Percentiles rank a stretch among this genome's conserved stretches.
Evolutionary conservation across 139 green algal species (phyloP).

Genomic region (Picochlorum costavermella): DNA sequence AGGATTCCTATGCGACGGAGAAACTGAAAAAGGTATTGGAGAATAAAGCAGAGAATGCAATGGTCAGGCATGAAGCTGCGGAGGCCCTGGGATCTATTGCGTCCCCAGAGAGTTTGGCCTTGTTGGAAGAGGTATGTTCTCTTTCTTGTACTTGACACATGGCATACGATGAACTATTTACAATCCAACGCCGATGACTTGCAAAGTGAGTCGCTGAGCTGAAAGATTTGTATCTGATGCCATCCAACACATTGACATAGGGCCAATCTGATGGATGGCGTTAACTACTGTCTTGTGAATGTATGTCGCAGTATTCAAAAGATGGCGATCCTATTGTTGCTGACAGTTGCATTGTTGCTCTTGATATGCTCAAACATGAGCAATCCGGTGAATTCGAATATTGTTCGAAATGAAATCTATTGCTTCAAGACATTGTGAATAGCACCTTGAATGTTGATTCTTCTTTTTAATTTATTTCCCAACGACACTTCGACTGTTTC

Average conservation of each 20-base stretch:
- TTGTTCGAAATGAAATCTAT: constrained; percentile 27
- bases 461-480: constrained; percentile 18
- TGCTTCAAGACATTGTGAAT: constrained; percentile 11
- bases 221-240: not conserved
- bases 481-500: constrained; percentile 11
- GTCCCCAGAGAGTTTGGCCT: constrained; percentile 31
- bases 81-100: constrained; percentile 88
- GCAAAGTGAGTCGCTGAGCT: not conserved
- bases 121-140: constrained; percentile 43
- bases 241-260: not conserved
- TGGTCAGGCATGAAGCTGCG: constrained; percentile 97
- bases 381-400: constrained; percentile 76
- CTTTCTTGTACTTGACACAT: not conserved
- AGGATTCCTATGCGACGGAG: constrained; percentile 47
- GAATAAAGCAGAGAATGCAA: constrained; percentile 76
- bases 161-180: constrained; percentile 1
- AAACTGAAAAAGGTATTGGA: constrained; percentile 44
- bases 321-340: constrained; percentile 88
- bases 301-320: constrained; percentile 22
- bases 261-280: not conserved
- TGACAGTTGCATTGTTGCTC: constrained; percentile 87
- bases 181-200: not conserved
- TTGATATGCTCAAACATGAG: constrained; percentile 91
- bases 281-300: too few species aligned
- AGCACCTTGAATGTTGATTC: constrained; percentile 28